Evolutionary conservation across 257 asterid species (phyloP), one percentile per base, ranked within the genome.

Genomic region (Paraleonurus japonicus): DNA sequence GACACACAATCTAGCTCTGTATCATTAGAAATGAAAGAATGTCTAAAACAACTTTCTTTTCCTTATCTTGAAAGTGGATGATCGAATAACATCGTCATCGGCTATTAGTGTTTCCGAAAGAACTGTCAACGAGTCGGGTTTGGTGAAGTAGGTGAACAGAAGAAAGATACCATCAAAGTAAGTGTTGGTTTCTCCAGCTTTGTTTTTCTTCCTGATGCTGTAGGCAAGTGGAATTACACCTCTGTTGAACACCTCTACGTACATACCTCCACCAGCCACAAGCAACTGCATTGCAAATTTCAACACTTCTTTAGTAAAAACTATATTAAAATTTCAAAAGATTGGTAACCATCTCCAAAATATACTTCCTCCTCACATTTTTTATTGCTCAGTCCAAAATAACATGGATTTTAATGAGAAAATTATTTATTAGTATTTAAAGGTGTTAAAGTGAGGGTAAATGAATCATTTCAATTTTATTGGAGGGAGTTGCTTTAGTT

Each of bases 141-240:
- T 89, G 76, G 99, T 95, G 85, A 89, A 95, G 75, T 89, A 95
- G 61, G 96, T 87, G 85, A 95, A 89, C 45, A 92, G 85, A 73
- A 95, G 96, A 82, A 86, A 95, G 50, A 95, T 95, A 0, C 99
- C 99, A 73, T 95, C 99, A 86, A 92, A 69, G 77, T 95, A 95
- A 3, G 87, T 92, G 84, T 92, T 92, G 71, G 81, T 89, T 79
- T 95, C 99, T 72, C 99, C 99, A 3, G 92, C 96, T 71, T 80
- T 92, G 77, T 95, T 95, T 67, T 80, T 89, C 90, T 80, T 89
- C 84, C 61, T 86, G 72, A 95, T 92, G 82, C 85, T 69, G 81
- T 95, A 95, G 2, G 99, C 96, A 9, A 92, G 90, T 2, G 99
- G 99, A 78, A 95, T 89, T 43, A 95, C 95, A 7, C 99, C 99